Evolutionary conservation across 2,329 filamentous ascomycete genomes (phyloP).

Genomic region (Apiospora sp.): DNA sequence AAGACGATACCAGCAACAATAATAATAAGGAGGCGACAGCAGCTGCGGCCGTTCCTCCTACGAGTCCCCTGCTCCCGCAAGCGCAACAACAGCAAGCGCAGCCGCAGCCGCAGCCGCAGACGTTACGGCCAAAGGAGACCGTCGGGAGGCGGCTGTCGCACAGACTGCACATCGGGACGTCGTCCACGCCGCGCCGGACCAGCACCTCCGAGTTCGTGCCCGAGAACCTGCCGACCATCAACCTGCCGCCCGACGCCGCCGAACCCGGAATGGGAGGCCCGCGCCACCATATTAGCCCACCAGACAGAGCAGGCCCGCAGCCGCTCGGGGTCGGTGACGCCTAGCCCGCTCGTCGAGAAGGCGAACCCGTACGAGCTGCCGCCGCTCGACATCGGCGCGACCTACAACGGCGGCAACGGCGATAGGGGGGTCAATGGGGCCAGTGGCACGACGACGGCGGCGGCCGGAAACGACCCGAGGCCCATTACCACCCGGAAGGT

Average conservation of each 20-base stretch:
- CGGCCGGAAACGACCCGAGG: slow-evolving; percentile 27
- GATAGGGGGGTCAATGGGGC: not conserved
- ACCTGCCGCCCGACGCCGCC: slow-evolving; percentile 49
- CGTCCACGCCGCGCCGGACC: slow-evolving; percentile 52
- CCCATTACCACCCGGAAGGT: slow-evolving; percentile 43
- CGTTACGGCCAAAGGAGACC: slow-evolving; percentile 3
- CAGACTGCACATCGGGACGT: slow-evolving; percentile 66
- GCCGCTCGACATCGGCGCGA: not conserved
- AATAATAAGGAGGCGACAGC: slow-evolving; percentile 38
- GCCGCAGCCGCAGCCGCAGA: slow-evolving; percentile 69
- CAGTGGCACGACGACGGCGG: not conserved
- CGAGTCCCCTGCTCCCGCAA: not conserved
- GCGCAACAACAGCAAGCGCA: slow-evolving; percentile 55
- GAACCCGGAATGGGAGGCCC: slow-evolving; percentile 90
- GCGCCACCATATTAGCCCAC: slow-evolving; percentile 86
- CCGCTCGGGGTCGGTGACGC: slow-evolving; percentile 43
- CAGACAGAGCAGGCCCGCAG: slow-evolving; percentile 58
- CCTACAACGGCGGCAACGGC: not conserved
- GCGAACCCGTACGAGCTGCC: slow-evolving; percentile 36
- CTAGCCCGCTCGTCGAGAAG: slow-evolving; percentile 40
- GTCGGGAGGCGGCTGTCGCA: slow-evolving; percentile 66
- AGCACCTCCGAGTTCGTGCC: slow-evolving; percentile 79
- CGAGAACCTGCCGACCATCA: slow-evolving; percentile 78
- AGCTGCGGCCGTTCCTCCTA: not conserved
- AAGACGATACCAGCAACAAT: slow-evolving; percentile 3